Percentiles rank a stretch among this genome's conserved stretches.
Conservation (phyloP, 306 rosid species). For the cucumber (Cucumis sativus) region DNA sequence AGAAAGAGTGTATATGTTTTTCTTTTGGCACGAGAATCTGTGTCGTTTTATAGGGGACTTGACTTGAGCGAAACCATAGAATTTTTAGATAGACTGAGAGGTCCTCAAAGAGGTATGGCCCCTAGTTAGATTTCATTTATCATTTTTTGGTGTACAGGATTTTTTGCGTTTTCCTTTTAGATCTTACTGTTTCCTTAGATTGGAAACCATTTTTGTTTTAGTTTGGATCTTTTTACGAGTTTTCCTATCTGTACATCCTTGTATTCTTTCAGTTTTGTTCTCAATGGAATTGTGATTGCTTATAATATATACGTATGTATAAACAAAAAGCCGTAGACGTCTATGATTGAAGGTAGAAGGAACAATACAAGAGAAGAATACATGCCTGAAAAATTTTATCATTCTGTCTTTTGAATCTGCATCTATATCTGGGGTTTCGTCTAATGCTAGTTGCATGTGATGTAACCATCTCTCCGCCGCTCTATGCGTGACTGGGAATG, state of each 20-base stretch:
- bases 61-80: background rate
- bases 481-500: conserved; percentile 58
- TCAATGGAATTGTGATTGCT: background rate
- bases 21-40: background rate
- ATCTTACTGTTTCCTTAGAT: background rate
- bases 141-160: background rate
- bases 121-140: background rate
- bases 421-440: conserved; percentile 42
- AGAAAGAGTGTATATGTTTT: background rate
- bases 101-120: background rate
- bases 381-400: conserved; percentile 61
- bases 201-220: background rate
- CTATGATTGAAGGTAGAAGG: background rate
- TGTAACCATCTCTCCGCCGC: conserved; percentile 78
- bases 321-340: background rate
- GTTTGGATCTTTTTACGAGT: background rate
- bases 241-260: background rate
- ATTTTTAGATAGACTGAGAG: background rate
- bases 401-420: conserved; percentile 55
- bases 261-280: background rate
- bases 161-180: background rate
- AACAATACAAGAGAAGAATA: background rate
- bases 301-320: background rate
- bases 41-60: background rate
- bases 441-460: conserved; percentile 80